Evolutionary conservation across 2,329 filamentous ascomycete species (phyloP).

Genomic region (Cryphonectria japonica): DNA sequence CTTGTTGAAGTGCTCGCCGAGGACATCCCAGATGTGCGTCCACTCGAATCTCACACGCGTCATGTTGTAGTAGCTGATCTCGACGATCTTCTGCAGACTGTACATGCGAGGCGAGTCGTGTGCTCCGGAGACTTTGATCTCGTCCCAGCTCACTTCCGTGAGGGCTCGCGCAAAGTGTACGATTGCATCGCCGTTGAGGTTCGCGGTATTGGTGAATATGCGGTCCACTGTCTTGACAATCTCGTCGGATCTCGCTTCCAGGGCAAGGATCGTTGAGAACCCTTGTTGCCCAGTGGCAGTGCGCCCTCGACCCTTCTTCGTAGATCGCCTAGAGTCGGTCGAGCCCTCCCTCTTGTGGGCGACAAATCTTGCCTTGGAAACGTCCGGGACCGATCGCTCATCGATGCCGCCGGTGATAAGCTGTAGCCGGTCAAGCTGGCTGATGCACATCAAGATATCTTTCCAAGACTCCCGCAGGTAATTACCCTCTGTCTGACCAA

Average conservation of each 20-base stretch:
- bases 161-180: constrained; percentile 91
- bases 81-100: constrained; percentile 95
- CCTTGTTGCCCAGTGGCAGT: constrained; percentile 65
- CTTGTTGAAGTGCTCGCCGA: constrained; percentile 98
- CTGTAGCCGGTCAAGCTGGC: constrained; percentile 92
- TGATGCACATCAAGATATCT: constrained; percentile 92
- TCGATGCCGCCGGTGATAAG: constrained; percentile 94
- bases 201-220: constrained; percentile 96
- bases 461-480: constrained; percentile 89
- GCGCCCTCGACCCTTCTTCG: constrained; percentile 53
- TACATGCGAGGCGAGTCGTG: constrained; percentile 96
- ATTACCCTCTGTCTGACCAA: constrained; percentile 92
- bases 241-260: constrained; percentile 90
- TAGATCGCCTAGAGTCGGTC: constrained; percentile 66
- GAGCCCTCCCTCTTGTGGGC: constrained; percentile 60
- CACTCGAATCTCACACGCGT: constrained; percentile 96
- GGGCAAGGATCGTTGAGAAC: constrained; percentile 78
- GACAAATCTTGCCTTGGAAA: constrained; percentile 79
- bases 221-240: constrained; percentile 91
- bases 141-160: constrained; percentile 97
- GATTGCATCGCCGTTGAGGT: constrained; percentile 90
- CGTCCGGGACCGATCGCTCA: constrained; percentile 88
- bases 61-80: constrained; percentile 99
- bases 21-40: constrained; percentile 95
- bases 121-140: constrained; percentile 95